Evolutionary conservation across 805 yeast species (phyloP).

Genomic region (Spathaspora hagerdaliae): DNA sequence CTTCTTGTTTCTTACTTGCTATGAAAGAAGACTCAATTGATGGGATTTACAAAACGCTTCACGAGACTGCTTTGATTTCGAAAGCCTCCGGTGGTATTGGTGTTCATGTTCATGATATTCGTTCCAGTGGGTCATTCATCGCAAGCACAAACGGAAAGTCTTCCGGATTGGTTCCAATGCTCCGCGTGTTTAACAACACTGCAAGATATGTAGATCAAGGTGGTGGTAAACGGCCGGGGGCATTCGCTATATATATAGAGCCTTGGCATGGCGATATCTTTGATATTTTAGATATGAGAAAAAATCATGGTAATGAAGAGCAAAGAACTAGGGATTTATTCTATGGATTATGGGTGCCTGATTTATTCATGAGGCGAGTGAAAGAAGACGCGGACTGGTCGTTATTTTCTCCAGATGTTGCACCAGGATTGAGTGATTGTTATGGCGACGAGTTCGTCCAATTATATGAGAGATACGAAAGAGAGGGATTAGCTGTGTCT

Average conservation of each 20-base stretch:
- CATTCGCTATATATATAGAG: conserved; percentile 88
- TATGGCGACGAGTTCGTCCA: conserved; percentile 81
- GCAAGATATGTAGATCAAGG: conserved; percentile 98
- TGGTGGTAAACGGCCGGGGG: conserved; percentile 97
- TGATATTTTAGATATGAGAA: conserved; percentile 80
- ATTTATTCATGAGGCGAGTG: conserved; percentile 89
- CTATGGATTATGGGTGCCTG: conserved; percentile 93
- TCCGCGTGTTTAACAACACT: conserved; percentile 90
- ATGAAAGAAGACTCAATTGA: conserved; percentile 95
- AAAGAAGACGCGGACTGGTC: conserved; percentile 80
- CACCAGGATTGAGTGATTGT: conserved; percentile 78
- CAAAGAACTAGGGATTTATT: conserved; percentile 89
- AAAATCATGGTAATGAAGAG: conserved; percentile 95
- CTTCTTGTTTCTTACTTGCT: conserved; percentile 88
- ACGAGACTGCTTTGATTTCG: conserved; percentile 84
- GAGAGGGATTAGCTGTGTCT: conserved; percentile 58
- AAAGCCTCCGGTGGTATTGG: conserved; percentile 97
- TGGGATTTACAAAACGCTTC: conserved; percentile 87
- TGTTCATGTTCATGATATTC: conserved; percentile 78
- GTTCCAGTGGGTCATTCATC: conserved; percentile 82
- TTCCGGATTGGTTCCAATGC: conserved; percentile 93
- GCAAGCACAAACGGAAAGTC: conserved; percentile 92
- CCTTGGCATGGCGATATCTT: conserved; percentile 97
- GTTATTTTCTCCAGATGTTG: conserved; percentile 82
- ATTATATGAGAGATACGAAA: conserved; percentile 70